Evolutionary conservation across 129 eudicot species (phyloP), one percentile per base, ranked within the genome.

Genomic region (Flaveria brownii): DNA sequence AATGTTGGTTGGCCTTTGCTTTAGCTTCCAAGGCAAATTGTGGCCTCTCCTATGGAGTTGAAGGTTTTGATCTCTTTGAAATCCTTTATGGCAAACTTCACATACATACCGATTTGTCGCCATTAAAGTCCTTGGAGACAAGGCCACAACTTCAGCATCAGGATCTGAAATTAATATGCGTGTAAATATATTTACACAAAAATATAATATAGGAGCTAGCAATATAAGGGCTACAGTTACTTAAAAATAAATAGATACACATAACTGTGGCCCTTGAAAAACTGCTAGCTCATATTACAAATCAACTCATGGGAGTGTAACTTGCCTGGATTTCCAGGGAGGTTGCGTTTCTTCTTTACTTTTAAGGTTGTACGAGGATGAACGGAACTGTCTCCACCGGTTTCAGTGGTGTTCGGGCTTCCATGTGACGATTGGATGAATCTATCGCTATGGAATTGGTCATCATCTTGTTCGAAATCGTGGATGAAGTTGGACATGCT

Each of bases 41-140:
- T 92, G 97, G 4, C 97, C 97, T 83, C 97, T 80, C 42, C 96
- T 84, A 79, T 92, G 97, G 46, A 92, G 90, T 86, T 92, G 97
- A 75, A 91, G 71, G 63, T 91, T 91, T 71, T 91, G 97, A 63
- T 91, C 97, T 73, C 97, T 86, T 47, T 91, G 97, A 30, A 91
- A 91, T 52, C 95, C 95, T 81, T 91, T 91, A 84, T 82, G 88
- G 69, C 97, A 91, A 78, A 91, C 85, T 71, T 91, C 97, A 50
- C 97, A 91, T 71, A 91, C 49, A 61, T 88, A 91, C 74, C 97
- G 74, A 68, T 91, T 88, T 5, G 90, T 91, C 0, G 97, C 96
- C 96, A 89, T 92, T 46, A 92, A 76, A 7, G 97, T 85, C 50
- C 76, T 84, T 1, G 97, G 97, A 49, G 97, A 92, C 66, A 92